phyloP scores from a whole-genome alignment of 31 red algal genomes.

The Endocladia muricata region DNA sequence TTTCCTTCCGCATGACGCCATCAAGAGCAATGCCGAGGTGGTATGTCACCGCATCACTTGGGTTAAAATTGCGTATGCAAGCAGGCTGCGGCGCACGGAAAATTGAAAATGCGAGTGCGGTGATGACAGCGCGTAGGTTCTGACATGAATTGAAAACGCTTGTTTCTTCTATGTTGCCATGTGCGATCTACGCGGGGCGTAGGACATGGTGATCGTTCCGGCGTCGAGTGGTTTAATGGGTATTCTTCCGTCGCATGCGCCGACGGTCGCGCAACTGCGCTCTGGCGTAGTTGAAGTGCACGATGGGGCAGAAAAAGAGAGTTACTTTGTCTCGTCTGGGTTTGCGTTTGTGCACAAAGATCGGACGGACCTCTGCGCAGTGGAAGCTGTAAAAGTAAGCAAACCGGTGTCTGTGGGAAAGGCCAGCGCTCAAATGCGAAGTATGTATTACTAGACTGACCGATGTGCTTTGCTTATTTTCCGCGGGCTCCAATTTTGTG shows the following conservation, averaged over 20 bases:
- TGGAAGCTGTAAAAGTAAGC: conserved; percentile 83
- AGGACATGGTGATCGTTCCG: conserved; percentile 94
- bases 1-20: conserved; percentile 54
- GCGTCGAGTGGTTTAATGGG: conserved; percentile 91
- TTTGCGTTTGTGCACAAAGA: conserved; percentile 91
- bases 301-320: conserved; percentile 56
- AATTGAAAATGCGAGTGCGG: no score
- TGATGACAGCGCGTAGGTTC: no score
- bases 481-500: no score
- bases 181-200: neutral
- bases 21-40: conserved; percentile 57
- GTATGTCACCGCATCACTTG: conserved; percentile 48
- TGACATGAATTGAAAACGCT: no score
- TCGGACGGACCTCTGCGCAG: conserved; percentile 86
- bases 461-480: neutral
- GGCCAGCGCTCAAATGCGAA: no score
- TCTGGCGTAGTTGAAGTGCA: conserved; percentile 85
- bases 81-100: no score
- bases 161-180: no score
- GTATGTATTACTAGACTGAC: neutral
- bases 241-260: conserved; percentile 89
- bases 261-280: conserved; percentile 92
- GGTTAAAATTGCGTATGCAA: no score
- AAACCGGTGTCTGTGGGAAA: no score
- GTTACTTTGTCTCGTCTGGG: conserved; percentile 92